A percentile compares a stretch with the other conserved stretches of the same genome.
These are phyloP conservation scores for Coriolopsis trogii DNA, from an alignment of 1,284 basidiomycete genomes.

Conservation along the genomic window DNA sequence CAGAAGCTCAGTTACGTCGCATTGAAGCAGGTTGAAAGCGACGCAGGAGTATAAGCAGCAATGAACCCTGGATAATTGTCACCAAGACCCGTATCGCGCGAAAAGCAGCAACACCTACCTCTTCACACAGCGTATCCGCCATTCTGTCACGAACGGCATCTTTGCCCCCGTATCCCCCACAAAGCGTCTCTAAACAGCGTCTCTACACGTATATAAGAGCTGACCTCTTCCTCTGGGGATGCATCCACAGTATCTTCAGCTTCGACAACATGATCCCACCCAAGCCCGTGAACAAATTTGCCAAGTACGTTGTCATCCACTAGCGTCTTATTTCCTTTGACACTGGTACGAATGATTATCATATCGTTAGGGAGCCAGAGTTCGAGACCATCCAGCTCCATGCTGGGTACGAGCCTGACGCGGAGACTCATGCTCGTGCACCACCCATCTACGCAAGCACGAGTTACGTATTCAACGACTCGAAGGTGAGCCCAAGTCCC, in stretches of 20 bases:
- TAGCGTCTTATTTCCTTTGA: neutral
- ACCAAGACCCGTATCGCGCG: no score
- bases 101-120: no score
- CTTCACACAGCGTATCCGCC: no score
- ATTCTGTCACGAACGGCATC: no score
- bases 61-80: no score
- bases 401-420: constrained; percentile 76
- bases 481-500: constrained; percentile 46
- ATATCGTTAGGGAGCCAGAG: constrained; percentile 55
- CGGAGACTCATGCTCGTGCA: constrained; percentile 77
- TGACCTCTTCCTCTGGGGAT: neutral
- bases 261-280: constrained; percentile 21
- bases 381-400: constrained; percentile 87
- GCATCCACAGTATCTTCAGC: constrained; percentile 39
- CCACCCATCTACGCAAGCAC: constrained; percentile 83
- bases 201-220: neutral
- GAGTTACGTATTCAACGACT: constrained; percentile 81
- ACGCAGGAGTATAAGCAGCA: no score
- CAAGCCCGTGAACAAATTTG: constrained; percentile 18
- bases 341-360: no score
- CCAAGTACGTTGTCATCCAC: neutral
- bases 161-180: no score
- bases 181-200: no score
- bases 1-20: no score
- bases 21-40: no score